A percentile compares a stretch with the other conserved stretches of the same genome.
Evolutionary conservation across 768 basidiomycete genomes (phyloP).

Genomic region (Hericium coralloides): DNA sequence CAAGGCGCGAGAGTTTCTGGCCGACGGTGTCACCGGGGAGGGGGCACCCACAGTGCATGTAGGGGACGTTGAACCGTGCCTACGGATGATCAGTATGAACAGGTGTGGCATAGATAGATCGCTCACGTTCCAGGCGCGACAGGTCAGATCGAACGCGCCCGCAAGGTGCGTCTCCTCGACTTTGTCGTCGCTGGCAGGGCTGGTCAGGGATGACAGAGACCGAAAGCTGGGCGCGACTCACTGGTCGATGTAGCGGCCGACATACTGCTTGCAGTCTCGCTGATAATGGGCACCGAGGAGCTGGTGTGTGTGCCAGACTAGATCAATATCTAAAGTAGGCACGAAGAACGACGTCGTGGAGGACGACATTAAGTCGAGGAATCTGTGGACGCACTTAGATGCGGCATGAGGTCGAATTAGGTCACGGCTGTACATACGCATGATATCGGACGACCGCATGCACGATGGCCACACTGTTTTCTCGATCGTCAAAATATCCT

Average conservation of each 20-base stretch:
- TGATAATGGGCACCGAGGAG: conserved; percentile 38
- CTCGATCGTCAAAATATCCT: conserved; percentile 27
- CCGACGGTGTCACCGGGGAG: conserved; percentile 34
- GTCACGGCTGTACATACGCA: conserved; percentile 27
- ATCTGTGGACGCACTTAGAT: conserved; percentile 21
- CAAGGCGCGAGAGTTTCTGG: conserved; percentile 30
- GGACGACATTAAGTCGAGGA: conserved; percentile 45
- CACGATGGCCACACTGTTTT: conserved; percentile 32
- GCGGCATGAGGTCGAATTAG: too few species aligned
- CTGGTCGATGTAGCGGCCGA: conserved; percentile 46
- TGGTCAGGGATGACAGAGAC: background rate
- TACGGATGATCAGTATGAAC: conserved; percentile 7
- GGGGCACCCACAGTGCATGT: conserved; percentile 53
- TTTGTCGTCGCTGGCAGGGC: conserved; percentile 33
- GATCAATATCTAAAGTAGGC: conserved; percentile 61
- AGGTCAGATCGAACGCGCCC: conserved; percentile 39
- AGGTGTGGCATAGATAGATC: background rate
- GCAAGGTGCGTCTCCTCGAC: conserved; percentile 36
- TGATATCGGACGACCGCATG: conserved; percentile 50
- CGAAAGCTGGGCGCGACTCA: conserved; percentile 20
- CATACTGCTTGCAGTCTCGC: conserved; percentile 29
- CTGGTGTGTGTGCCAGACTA: conserved; percentile 70
- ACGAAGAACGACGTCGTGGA: conserved; percentile 36
- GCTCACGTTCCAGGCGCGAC: conserved; percentile 35
- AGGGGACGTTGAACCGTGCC: conserved; percentile 40